Percentiles rank a stretch among this genome's conserved stretches.
Evolutionary conservation across 1,284 basidiomycete genomes (phyloP).

Genomic region (Leccinum huronense): DNA sequence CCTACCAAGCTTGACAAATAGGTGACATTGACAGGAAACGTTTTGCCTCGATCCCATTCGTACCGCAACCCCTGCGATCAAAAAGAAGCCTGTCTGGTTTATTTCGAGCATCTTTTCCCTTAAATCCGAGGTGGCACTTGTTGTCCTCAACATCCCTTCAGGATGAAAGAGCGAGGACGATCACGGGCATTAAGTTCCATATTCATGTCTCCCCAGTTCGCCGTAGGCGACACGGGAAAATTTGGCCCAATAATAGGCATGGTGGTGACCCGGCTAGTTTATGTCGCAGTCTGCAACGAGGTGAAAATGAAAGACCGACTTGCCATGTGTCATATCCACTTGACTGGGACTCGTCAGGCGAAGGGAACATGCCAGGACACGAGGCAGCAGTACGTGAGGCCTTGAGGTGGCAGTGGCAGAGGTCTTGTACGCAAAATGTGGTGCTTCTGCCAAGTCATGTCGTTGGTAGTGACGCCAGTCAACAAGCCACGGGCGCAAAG

Average conservation of each 20-base stretch:
- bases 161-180: neutral
- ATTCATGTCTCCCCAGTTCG: neutral
- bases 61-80: neutral
- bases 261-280: neutral
- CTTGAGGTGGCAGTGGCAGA: neutral
- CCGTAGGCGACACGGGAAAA: neutral
- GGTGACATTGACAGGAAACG: neutral
- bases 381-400: neutral
- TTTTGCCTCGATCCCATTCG: conserved; percentile 1
- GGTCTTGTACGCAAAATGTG: too few species aligned
- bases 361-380: neutral
- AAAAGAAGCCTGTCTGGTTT: neutral
- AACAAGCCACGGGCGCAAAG: neutral
- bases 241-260: neutral
- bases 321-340: neutral
- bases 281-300: neutral
- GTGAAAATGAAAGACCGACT: neutral
- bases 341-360: neutral
- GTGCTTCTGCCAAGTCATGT: neutral
- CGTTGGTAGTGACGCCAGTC: neutral
- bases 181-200: neutral
- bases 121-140: neutral
- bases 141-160: neutral
- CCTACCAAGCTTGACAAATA: neutral
- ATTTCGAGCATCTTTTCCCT: conserved; percentile 3